phyloP scores from a whole-genome alignment of 768 basidiomycete genomes.

The Hysterangium stoloniferum region DNA sequence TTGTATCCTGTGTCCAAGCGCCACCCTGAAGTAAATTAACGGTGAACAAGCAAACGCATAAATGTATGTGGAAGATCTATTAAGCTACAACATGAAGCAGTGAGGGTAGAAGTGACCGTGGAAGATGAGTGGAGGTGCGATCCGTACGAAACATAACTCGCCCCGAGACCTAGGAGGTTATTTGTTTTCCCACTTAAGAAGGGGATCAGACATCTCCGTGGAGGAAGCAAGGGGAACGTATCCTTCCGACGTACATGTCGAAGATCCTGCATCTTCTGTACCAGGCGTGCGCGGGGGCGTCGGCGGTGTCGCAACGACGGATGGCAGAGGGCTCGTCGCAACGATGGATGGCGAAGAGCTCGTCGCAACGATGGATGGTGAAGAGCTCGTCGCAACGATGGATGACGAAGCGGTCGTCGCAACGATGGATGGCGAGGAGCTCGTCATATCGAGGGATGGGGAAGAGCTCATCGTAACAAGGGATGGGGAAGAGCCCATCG shows the following conservation, averaged over 20 bases:
- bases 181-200: conserved; percentile 4
- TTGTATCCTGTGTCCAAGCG: too few species aligned
- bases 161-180: too few species aligned
- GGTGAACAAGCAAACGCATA: too few species aligned
- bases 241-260: background rate
- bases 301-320: background rate
- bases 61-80: background rate
- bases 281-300: background rate
- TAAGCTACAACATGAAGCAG: background rate
- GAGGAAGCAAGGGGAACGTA: background rate
- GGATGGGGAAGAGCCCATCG: too few species aligned
- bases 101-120: background rate
- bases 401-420: background rate
- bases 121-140: background rate
- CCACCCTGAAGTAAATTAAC: too few species aligned
- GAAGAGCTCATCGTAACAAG: too few species aligned
- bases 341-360: background rate
- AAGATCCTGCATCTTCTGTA: background rate
- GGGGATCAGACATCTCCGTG: conserved; percentile 1
- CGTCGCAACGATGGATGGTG: background rate
- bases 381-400: background rate
- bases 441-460: background rate
- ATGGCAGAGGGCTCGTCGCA: background rate
- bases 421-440: background rate
- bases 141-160: background rate